Conservation (phyloP, 73 alveolate genomes). For the Tetrahymena thermophila region DNA sequence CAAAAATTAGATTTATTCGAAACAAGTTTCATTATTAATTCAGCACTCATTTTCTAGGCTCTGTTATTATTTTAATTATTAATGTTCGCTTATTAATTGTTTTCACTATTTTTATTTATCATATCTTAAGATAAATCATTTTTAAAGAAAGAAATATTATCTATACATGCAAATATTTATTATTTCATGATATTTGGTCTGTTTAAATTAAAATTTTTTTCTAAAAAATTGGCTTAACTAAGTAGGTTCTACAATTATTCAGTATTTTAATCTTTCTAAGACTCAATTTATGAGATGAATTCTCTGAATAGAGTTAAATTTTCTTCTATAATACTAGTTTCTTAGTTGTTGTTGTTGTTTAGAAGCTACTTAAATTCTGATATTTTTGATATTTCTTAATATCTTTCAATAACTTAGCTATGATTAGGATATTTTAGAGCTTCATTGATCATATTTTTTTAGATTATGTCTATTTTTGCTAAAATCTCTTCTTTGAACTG, state of each 20-base stretch:
- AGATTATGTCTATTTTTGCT: not conserved
- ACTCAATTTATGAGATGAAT: not conserved
- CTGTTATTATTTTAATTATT: no score
- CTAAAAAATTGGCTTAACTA: not conserved
- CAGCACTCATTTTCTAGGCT: not conserved
- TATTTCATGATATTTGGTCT: not conserved
- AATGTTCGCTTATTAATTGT: no score
- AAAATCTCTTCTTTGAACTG: not conserved
- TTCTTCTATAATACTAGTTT: not conserved
- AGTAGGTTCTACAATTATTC: not conserved
- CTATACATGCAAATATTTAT: not conserved
- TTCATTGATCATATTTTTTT: not conserved
- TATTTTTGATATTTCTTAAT: not conserved
- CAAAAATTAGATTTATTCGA: not conserved
- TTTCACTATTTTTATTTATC: no score
- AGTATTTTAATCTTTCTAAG: not conserved
- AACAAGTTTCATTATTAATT: not conserved
- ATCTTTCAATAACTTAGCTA: no score
- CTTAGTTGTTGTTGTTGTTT: no score
- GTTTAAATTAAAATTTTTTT: no score
- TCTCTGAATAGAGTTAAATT: not conserved
- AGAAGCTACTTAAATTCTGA: not conserved
- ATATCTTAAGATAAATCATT: not conserved
- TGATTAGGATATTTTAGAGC: not conserved
- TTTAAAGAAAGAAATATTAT: no score